Evolutionary conservation across 2,329 filamentous ascomycete genomes (phyloP), one percentile per base, ranked within the genome.

Genomic region (Cladosporium halotolerans): DNA sequence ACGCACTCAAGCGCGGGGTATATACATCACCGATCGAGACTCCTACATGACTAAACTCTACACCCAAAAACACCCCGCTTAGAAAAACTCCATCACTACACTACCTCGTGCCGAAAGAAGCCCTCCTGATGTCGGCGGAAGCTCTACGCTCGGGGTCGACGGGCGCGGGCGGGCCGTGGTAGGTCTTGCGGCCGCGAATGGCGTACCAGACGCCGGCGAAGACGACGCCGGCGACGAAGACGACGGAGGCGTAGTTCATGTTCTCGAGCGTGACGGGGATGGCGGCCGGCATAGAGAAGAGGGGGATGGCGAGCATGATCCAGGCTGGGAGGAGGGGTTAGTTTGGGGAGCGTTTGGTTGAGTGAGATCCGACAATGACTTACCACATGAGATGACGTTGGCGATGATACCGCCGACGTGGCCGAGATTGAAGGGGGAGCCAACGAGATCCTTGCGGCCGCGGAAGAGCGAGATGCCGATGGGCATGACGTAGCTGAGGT

Each of bases 181-280:
- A 87, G 70, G 88, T 81, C 70, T 82, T 80, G 70, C 80, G 79
- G 33, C 85, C 85, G 83, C 84, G 87, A 48, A 76, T 75, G 60
- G 81, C 73, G 72, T 89, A 89, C 84, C 85, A 89, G 7, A 72
- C 68, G 9, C 74, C 76, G 1, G 85, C 80, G 54, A 88, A 76
- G 38, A 73, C 45, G 52, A 80, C 77, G 57, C 86, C 84, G 4
- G 76, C 83, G 23, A 85, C 79, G 60, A 89, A 88, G n/a, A 89
- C 85, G 33, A 83, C 85, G 11, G 82, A 82, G 1, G 85, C 85
- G 68, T 88, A 89, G 75, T 89, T 89, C 75, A 88, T 84, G 38
- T 74, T 77, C 14, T 70, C 66, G 5, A 77, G 69, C 0, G 76
- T 78, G 38, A 86, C 82, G 5, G 82, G 82, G n/a, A 86, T 72